A percentile compares a stretch with the other conserved stretches of the same genome.
These are phyloP conservation scores for Beauveria sp. DNA, from an alignment of 2,329 filamentous ascomycete species.

Conservation along the genomic window DNA sequence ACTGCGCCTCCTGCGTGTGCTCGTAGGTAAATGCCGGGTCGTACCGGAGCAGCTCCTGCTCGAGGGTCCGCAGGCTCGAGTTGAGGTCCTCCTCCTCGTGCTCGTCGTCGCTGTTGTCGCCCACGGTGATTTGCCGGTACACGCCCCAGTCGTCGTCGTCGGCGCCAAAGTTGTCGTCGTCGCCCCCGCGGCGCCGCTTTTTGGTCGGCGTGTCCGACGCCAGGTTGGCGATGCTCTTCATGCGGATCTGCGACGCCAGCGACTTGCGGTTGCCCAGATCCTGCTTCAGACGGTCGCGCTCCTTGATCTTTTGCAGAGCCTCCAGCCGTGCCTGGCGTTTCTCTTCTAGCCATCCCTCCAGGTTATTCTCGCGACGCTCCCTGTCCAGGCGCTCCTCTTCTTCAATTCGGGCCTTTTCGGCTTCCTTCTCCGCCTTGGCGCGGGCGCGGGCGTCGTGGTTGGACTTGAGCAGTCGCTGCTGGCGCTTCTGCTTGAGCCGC, in stretches of 20 bases:
- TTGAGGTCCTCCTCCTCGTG: constrained; percentile 87
- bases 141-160: constrained; percentile 98
- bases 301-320: constrained; percentile 78
- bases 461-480: constrained; percentile 87
- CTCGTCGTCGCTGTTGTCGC: constrained; percentile 74
- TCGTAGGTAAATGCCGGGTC: constrained; percentile 88
- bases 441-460: constrained; percentile 88
- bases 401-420: constrained; percentile 74
- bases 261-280: constrained; percentile 96
- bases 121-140: constrained; percentile 85
- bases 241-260: constrained; percentile 89
- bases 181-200: constrained; percentile 76
- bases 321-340: constrained; percentile 65
- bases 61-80: constrained; percentile 64
- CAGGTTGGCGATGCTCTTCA: constrained; percentile 96
- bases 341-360: constrained; percentile 81
- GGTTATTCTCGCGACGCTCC: constrained; percentile 74
- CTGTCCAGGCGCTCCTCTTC: constrained; percentile 80
- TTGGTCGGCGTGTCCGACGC: constrained; percentile 81
- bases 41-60: constrained; percentile 76
- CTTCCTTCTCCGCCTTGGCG: constrained; percentile 94
- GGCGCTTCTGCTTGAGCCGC: constrained; percentile 81
- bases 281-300: constrained; percentile 84
- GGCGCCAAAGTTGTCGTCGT: constrained; percentile 94
- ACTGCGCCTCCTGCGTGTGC: constrained; percentile 83